Base-by-base conservation (phyloP, 352 stramenopile genomes). In the Globisporangium solare region DNA sequence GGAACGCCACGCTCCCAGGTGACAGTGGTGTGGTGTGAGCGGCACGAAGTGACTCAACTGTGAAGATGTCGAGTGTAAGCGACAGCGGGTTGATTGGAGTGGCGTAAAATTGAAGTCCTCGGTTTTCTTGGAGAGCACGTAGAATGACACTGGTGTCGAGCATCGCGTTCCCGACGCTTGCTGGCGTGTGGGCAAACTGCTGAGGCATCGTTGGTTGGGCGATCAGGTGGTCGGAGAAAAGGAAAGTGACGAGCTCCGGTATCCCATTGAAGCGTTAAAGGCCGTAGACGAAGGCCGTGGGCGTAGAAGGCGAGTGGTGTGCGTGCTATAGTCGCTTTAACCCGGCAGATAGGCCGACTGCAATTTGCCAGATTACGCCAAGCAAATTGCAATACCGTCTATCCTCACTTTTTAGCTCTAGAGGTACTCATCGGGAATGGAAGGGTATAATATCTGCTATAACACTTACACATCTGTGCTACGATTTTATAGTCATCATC, bases 21-120 rank as follows among this genome's bases (percentile, higher is more conserved):
- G 35, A 15, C 20, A 11, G 13, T 10, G 1, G 14, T 0, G 20
- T 17, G 12, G 13, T 1, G 7, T 47, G 35, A 40, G 1, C 8
- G 12, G 39, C 39, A 10, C 12, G 39, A 15, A 21, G 13, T 18
- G 12, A 41, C 35, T 47, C 17, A 18, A 47, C 37, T 43, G 39
- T 43, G 50, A 32, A 39, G 50, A 56, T 37, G 20, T 56, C 37
- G 20, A 56, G 50, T 14, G 20, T 56, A 20, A 56, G 35, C 13
- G 14, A 31, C 12, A 56, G 8, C 6, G 37, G 50, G 20, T 56
- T 21, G 4, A 22, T 21, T 15, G 42, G 27, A 3, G 27, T 22
- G 21, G 10, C 32, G 3, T n/a, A 10, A 31, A 56, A 18, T 11
- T 46, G 15, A 5, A 56, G 13, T 20, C 13, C 50, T n/a, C 6